Evolutionary conservation across 768 basidiomycete genomes (phyloP), one percentile per base, ranked within the genome.

Genomic region (Chlorophyllum brunneum): DNA sequence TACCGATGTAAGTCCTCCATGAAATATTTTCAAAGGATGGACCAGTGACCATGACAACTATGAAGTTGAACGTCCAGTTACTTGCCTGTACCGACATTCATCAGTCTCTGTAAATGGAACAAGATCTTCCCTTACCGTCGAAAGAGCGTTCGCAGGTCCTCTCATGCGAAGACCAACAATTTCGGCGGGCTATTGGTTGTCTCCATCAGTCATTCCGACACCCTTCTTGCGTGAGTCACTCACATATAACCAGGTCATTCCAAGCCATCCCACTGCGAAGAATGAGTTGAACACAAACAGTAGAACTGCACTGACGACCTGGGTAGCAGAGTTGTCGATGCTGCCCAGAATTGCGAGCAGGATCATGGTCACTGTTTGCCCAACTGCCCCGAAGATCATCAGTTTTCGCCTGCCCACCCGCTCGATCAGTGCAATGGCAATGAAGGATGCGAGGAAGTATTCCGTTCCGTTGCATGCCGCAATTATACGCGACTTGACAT

Each of bases 361-460:
- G 2, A 81, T 64, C 83, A 85, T 85, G 4, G 80, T 80, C 33
- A 75, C 48, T 20, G 68, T 73, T 60, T 82, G 75, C 48, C 85
- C 86, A 46, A 76, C 63, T 7, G 87, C 82, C 40, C 88, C 83
- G 58, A 81, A 81, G 57, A 90, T 70, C 72, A 90, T 85, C 34
- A 90, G 71, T 52, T 78, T 79, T 48, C 88, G 79, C 53, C 88
- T 80, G 46, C 88, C 88, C 57, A 87, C 75, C 23, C 79, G 76
- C 59, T 91, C 88, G 54, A 90, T 83, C 56, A 85, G 73, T 61
- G 73, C 76, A 62, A 91, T 85, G 15, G 85, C 86, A 54, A 86
- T 67, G 26, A 88, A 74, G 29, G 86, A 88, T 49, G 85, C 83
- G 51, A 86, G 73, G 58, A 83, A 81, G 58, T 86, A 83, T 70